Evolutionary conservation across 768 basidiomycete genomes (phyloP).

Genomic region (Hortiboletus campestris): DNA sequence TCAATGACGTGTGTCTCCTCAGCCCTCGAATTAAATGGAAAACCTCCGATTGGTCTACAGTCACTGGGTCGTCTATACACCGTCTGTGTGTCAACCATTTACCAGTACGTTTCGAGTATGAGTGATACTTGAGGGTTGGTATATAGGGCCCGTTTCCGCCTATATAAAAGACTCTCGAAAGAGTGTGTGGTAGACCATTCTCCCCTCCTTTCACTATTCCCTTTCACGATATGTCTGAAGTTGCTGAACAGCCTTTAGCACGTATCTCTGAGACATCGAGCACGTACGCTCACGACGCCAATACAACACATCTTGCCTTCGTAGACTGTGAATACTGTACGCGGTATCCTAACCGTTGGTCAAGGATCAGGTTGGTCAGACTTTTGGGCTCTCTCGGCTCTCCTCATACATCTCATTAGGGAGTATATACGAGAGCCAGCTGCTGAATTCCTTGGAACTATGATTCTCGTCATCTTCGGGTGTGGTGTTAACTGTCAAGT

Average conservation of each 20-base stretch:
- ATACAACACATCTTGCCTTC: conserved; percentile 11
- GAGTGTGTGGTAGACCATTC: neutral
- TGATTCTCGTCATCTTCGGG: conserved; percentile 59
- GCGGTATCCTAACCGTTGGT: conserved; percentile 51
- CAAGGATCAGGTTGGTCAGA: conserved; percentile 46
- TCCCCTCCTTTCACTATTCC: neutral
- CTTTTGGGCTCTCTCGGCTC: neutral
- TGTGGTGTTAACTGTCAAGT: conserved; percentile 57
- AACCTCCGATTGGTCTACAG: conserved; percentile 1
- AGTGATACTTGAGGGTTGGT: neutral
- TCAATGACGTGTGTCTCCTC: neutral
- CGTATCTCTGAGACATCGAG: conserved; percentile 22
- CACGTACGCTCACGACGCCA: conserved; percentile 6
- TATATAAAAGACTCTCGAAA: conserved; percentile 23
- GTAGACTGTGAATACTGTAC: conserved; percentile 36
- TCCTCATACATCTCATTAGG: conserved; percentile 29
- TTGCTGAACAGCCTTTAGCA: conserved; percentile 10
- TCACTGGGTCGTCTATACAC: neutral
- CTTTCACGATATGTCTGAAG: conserved; percentile 22
- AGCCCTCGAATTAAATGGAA: conserved; percentile 4
- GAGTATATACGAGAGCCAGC: conserved; percentile 53
- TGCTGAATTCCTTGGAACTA: conserved; percentile 63
- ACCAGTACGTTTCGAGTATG: conserved; percentile 2
- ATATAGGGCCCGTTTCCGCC: neutral
- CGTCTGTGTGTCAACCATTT: conserved; percentile 2